Evolutionary conservation across 495 filamentous ascomycete species (phyloP), one percentile per base, ranked within the genome.

Genomic region (Talaromyces borbonicus): DNA sequence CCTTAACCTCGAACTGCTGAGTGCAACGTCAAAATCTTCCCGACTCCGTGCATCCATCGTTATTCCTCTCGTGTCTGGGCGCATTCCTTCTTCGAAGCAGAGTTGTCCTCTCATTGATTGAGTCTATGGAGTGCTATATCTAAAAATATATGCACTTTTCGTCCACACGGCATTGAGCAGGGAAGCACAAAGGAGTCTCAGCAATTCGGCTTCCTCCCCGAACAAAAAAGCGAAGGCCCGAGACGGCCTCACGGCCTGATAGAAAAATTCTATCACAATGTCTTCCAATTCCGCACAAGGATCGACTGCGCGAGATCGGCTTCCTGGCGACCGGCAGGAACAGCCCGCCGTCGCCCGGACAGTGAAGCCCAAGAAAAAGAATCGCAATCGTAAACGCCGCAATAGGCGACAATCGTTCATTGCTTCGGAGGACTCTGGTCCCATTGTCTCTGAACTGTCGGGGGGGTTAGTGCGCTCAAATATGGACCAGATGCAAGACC

Each of bases 391-490:
- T 41, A 66, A 63, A 46, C 65, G 60, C 29, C 63, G 62, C 48
- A 66, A 68, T 54, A 63, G 67, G 20, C 57, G 65, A 12, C 55
- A 58, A 31, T 69, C 67, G 0, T 69, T 71, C 29, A 51, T 71
- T 23, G 48, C 37, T 14, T 20, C 51, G 22, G 60, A 68, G 24
- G 60, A 57, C 9, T 44, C 61, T 4, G 47, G 43, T n/a, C 43
- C 43, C 33, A 46, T 46, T 35, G 7, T 46, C 9, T 31, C 43
- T 25, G 43, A 46, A 18, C 18, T 46, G 4, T 29, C 31, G 0
- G 29, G 27, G 1, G 43, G 30, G 18, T 22, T 46, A 23, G 30
- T 14, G 8, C 43, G 43, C 6, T 24, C 43, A 8, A 32, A 32
- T 2, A 5, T 22, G n/a, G 30, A 35, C 18, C 29, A 46, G 5